Base-by-base conservation (phyloP, 2,329 filamentous ascomycete species). In the Ophiostoma perfectum region DNA sequence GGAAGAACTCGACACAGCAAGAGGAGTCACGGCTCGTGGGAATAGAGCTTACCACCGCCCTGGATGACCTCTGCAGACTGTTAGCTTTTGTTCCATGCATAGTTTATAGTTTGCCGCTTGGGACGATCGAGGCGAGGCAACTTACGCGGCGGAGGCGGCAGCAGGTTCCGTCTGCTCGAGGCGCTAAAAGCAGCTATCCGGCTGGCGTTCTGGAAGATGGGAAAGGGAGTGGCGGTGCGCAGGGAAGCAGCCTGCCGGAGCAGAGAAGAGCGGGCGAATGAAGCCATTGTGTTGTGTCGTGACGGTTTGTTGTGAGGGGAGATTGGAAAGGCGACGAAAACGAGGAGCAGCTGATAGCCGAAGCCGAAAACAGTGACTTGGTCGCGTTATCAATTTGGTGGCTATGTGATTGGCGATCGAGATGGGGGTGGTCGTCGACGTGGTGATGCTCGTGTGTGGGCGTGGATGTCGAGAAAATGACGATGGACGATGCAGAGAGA, bases 101-200 rank as follows among this genome's bases (percentile, higher is more conserved):
- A 41, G 12, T 18, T 36, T n/a, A 27, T 12, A 2, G 42, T 44
- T 44, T 44, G 3, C 8, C 5, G 45, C 4, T 27, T 36, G 11
- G 9, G 14, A 45, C 9, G 14, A 45, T 45, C 49, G 49, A 9
- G 6, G 49, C 49, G 27, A 55, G 18, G 47, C n/a, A 49, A 85
- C 90, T 81, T 83, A 95, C 93, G 95, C 76, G 93, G 93, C 73
- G 90, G 86, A 68, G 93, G 89, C 70, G 94, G 92, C 69, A 99
- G 85, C 76, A 94, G 89, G 77, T 85, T 84, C 79, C 87, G 86
- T 80, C 86, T 86, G 79, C 87, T 84, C 58, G 91, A 92, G 75
- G 90, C 91, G 80, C 97, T 93, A 86, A 99, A 97, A 74, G 91
- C 89, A 73, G 93, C 89, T 75, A 88, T 83, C 78, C 88, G 83